Evolutionary conservation across 164 flowering plant species (phyloP).

Genomic region (Warburgia ugandensis): DNA sequence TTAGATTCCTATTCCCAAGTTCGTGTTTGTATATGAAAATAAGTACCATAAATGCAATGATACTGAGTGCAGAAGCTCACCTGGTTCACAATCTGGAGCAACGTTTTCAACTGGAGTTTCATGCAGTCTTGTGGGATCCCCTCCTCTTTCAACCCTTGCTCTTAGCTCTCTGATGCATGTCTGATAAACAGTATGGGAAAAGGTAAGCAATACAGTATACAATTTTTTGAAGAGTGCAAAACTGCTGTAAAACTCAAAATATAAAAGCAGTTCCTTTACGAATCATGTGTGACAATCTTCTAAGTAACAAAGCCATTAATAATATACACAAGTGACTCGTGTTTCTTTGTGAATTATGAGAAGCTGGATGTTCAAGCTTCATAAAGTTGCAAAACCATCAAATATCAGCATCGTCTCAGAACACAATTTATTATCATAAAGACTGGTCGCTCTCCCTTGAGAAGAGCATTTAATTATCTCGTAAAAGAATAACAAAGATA

Average conservation of each 20-base stretch:
- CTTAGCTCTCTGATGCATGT: constrained; percentile 56
- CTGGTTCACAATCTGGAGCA: constrained; percentile 35
- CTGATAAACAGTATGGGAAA: constrained; percentile 20
- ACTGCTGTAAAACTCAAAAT: too few species aligned
- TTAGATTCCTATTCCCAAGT: too few species aligned
- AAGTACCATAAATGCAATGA: background rate
- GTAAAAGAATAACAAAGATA: background rate
- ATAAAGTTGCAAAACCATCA: background rate
- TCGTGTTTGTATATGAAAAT: too few species aligned
- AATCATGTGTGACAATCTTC: background rate
- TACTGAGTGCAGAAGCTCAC: constrained; percentile 19
- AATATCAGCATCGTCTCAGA: background rate
- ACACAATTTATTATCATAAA: too few species aligned
- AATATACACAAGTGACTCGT: background rate
- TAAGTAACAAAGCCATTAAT: background rate
- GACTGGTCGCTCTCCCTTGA: too few species aligned
- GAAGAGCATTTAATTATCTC: background rate
- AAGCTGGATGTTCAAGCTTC: background rate
- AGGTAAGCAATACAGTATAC: background rate
- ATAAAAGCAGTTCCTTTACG: too few species aligned
- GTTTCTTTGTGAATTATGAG: background rate
- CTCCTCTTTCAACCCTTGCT: constrained; percentile 73
- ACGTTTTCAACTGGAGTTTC: constrained; percentile 35
- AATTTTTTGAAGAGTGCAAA: too few species aligned
- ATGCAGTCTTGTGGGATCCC: constrained; percentile 74